Percentiles rank a stretch among this genome's conserved stretches.
Evolutionary conservation across 805 yeast species (phyloP).

Genomic region (Alloascoidea hylecoeti): DNA sequence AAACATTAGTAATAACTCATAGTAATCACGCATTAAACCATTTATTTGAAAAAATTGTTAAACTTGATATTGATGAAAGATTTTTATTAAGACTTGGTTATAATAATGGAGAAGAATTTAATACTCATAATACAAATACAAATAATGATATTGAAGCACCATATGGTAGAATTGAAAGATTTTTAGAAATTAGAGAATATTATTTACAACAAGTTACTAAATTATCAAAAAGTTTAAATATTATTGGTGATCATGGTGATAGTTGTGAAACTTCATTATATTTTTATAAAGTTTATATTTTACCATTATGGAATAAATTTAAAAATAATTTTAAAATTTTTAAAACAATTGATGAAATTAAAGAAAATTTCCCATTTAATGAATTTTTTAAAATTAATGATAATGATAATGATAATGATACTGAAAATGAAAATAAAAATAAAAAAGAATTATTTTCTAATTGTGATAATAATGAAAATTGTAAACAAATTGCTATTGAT

Average conservation of each 20-base stretch:
- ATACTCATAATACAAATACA: constrained; percentile 1
- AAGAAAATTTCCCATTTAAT: not conserved
- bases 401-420: constrained; percentile 2
- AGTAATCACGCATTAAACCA: constrained; percentile 12
- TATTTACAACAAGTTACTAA: constrained; percentile 15
- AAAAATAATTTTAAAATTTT: not conserved
- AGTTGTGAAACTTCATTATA: constrained; percentile 21
- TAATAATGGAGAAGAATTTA: constrained; percentile 11
- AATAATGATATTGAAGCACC: constrained; percentile 5
- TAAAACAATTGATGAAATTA: not conserved
- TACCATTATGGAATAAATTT: constrained; percentile 8
- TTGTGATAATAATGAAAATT: constrained; percentile 5
- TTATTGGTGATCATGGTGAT: constrained; percentile 23
- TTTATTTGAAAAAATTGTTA: constrained; percentile 11
- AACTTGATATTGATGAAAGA: constrained; percentile 12
- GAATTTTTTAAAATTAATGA: constrained; percentile 5
- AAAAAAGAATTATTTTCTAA: constrained; percentile 8
- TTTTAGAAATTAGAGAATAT: constrained; percentile 5
- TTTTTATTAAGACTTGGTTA: constrained; percentile 14
- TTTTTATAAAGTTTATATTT: constrained; percentile 16
- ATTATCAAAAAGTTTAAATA: constrained; percentile 16
- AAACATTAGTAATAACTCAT: constrained; percentile 17
- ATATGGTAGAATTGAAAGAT: constrained; percentile 10
- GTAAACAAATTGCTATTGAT: constrained; percentile 7
- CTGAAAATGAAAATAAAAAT: too few relatives aligned